These are phyloP conservation scores for Blastomyces parvus DNA, from an alignment of 2,329 filamentous ascomycete species.

Conservation along the genomic window DNA sequence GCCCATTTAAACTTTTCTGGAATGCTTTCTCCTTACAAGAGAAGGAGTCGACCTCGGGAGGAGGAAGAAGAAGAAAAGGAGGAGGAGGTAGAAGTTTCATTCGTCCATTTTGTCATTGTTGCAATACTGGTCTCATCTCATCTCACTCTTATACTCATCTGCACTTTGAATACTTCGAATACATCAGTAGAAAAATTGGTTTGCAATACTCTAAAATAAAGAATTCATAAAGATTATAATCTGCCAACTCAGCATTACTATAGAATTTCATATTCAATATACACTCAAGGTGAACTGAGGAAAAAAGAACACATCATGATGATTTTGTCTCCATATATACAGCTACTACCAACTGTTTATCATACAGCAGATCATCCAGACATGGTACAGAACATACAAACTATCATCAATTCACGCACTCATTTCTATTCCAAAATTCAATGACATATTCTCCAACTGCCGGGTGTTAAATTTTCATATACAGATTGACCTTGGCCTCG, in stretches of 20 bases:
- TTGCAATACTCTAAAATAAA: too few relatives aligned
- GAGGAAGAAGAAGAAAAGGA: too few relatives aligned
- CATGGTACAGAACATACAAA: neutral
- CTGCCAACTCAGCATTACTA: too few relatives aligned
- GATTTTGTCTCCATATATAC: too few relatives aligned
- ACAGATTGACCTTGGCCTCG: neutral
- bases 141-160: neutral
- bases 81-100: neutral
- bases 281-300: too few relatives aligned
- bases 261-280: too few relatives aligned
- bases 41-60: too few relatives aligned
- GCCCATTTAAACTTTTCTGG: too few relatives aligned
- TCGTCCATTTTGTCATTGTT: neutral
- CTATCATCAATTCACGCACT: neutral
- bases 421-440: neutral
- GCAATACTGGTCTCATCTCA: neutral
- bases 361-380: neutral
- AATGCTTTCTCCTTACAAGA: too few relatives aligned
- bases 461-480: neutral
- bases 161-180: neutral
- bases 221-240: too few relatives aligned
- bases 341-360: neutral
- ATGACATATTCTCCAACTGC: neutral
- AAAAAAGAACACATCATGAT: too few relatives aligned
- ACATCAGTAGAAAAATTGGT: too few relatives aligned